Conservation (phyloP, 768 basidiomycete species). For the Coprinopsis strossmayeri region DNA sequence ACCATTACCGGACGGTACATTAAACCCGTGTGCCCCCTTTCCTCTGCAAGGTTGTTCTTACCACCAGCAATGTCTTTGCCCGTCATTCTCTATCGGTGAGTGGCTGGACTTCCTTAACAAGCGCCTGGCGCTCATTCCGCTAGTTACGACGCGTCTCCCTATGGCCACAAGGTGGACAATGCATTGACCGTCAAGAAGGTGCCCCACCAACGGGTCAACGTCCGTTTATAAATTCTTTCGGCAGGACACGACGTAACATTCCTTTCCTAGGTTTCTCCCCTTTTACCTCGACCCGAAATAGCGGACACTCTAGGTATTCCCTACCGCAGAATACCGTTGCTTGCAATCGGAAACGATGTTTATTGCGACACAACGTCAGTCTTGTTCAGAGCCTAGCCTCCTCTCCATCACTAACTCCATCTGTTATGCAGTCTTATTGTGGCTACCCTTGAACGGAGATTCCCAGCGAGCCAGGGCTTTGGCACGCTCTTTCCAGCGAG, state of each 20-base stretch:
- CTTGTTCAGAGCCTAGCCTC: background rate
- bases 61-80: slow-evolving; percentile 15
- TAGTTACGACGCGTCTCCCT: slow-evolving; percentile 50
- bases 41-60: slow-evolving; percentile 1
- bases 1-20: too few relatives aligned
- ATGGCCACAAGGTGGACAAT: slow-evolving; percentile 45
- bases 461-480: slow-evolving; percentile 42
- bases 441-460: slow-evolving; percentile 45
- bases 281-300: slow-evolving; percentile 53
- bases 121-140: background rate
- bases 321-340: slow-evolving; percentile 54
- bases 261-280: slow-evolving; percentile 34
- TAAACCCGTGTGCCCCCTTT: background rate
- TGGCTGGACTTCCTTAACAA: background rate
- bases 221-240: slow-evolving; percentile 21
- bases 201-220: slow-evolving; percentile 40
- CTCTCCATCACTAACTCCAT: background rate
- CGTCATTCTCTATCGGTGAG: slow-evolving; percentile 44
- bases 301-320: slow-evolving; percentile 43
- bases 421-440: slow-evolving; percentile 39
- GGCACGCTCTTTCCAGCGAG: slow-evolving; percentile 41
- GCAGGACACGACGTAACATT: background rate
- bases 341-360: slow-evolving; percentile 55
- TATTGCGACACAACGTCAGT: slow-evolving; percentile 48
- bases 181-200: slow-evolving; percentile 44